Conservation (phyloP, 2,329 filamentous ascomycete genomes). For the Calycina herbarum region DNA sequence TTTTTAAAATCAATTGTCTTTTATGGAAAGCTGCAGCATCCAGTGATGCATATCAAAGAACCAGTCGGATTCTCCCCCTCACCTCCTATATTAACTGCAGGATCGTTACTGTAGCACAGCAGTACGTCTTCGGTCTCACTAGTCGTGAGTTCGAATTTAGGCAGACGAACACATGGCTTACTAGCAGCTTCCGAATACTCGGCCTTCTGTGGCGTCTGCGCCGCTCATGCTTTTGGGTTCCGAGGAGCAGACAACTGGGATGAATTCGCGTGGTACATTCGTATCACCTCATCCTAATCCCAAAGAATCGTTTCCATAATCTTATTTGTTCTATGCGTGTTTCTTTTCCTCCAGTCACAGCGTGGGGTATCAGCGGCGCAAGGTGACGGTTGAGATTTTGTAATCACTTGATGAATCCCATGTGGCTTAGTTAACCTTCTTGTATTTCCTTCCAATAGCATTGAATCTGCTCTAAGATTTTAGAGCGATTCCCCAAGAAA, state of each 20-base stretch:
- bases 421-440: neutral
- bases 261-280: neutral
- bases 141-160: constrained; percentile 10
- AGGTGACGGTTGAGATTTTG: neutral
- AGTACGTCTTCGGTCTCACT: neutral
- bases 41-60: neutral
- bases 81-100: neutral
- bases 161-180: constrained; percentile 10
- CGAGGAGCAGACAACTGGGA: constrained; percentile 11
- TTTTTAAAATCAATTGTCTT: neutral
- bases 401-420: neutral
- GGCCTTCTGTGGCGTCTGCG: constrained; percentile 10
- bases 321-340: constrained; percentile 6
- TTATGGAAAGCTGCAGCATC: neutral
- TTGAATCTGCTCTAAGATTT: neutral
- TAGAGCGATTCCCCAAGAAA: neutral
- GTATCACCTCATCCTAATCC: neutral
- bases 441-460: neutral
- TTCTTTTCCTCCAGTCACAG: neutral
- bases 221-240: constrained; percentile 13
- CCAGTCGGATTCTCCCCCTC: neutral
- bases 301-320: neutral
- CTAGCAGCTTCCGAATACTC: neutral
- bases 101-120: neutral
- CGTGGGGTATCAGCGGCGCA: neutral